phyloP scores from a whole-genome alignment of 23 red algal genomes.

The Gracilaria caudata region DNA sequence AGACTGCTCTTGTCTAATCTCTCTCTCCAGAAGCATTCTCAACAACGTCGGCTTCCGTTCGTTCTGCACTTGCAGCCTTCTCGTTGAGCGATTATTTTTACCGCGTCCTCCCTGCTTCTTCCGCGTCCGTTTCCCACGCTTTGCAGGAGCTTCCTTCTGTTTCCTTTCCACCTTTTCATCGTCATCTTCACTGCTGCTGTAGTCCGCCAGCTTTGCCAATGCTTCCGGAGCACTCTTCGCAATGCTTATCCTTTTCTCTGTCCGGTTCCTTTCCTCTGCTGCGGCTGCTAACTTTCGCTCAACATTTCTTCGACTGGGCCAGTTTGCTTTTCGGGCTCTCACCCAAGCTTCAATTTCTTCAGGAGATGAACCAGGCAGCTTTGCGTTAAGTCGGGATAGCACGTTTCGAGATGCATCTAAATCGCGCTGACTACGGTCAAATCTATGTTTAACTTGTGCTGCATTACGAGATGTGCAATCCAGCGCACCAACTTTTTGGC shows the following conservation, averaged over 20 bases:
- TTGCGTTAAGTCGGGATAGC: conserved; percentile 8
- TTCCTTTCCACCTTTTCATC: not conserved
- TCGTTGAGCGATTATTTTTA: not conserved
- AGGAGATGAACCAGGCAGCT: conserved; percentile 31
- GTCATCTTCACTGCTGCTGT: conserved; percentile 39
- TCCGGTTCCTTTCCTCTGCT: conserved; percentile 1
- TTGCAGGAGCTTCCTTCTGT: not conserved
- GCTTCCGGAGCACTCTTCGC: not conserved
- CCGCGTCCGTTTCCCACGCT: not conserved
- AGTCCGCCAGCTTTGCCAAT: conserved; percentile 22
- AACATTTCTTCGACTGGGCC: conserved; percentile 56
- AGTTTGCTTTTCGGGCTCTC: conserved; percentile 54
- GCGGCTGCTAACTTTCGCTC: conserved; percentile 31
- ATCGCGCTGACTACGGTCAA: conserved; percentile 22
- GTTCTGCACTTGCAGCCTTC: not conserved
- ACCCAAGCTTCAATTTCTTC: conserved; percentile 58
- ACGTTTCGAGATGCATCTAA: conserved; percentile 36
- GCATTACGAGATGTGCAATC: not conserved
- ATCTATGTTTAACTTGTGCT: not conserved
- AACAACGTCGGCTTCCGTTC: conserved; percentile 26
- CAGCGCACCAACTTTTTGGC: not conserved
- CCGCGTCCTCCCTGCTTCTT: conserved; percentile 33
- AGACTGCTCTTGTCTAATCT: conserved; percentile 47
- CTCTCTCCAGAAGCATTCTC: conserved; percentile 57
- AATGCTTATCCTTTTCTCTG: not conserved